A percentile compares a stretch with the other conserved stretches of the same genome.
Evolutionary conservation across 2,329 filamentous ascomycete genomes (phyloP).

Genomic region (Cladophialophora immunda): DNA sequence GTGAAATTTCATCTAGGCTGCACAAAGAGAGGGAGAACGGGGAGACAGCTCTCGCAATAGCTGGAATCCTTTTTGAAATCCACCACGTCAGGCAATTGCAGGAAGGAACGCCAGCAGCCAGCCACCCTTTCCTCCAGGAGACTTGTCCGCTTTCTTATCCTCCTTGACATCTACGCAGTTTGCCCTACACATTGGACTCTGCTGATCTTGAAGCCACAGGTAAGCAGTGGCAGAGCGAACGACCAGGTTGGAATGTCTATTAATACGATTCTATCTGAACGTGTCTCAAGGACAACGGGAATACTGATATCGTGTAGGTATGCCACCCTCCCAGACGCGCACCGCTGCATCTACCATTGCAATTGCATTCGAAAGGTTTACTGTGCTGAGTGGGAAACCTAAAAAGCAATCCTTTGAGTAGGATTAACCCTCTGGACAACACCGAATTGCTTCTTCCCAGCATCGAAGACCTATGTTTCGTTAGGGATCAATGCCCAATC

Average conservation of each 20-base stretch:
- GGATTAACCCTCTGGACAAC: conserved; percentile 63
- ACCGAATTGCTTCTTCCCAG: conserved; percentile 68
- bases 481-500: conserved; percentile 20
- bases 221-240: not conserved
- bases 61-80: not conserved
- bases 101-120: not conserved
- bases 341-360: not conserved
- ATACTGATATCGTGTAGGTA: not conserved
- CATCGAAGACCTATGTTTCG: conserved; percentile 65
- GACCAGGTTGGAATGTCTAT: not conserved
- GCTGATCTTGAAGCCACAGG: not conserved
- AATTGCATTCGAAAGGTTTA: not conserved
- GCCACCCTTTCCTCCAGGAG: not conserved
- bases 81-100: not conserved
- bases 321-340: not conserved
- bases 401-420: conserved; percentile 27
- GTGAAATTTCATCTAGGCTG: not conserved
- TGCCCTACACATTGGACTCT: not conserved
- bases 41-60: not conserved
- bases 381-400: not conserved
- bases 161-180: not conserved
- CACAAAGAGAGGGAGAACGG: not conserved
- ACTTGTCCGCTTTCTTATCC: not conserved
- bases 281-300: not conserved
- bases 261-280: not conserved